Evolutionary conservation across 2,329 filamentous ascomycete species (phyloP).

Genomic region (Fonsecaea monophora): DNA sequence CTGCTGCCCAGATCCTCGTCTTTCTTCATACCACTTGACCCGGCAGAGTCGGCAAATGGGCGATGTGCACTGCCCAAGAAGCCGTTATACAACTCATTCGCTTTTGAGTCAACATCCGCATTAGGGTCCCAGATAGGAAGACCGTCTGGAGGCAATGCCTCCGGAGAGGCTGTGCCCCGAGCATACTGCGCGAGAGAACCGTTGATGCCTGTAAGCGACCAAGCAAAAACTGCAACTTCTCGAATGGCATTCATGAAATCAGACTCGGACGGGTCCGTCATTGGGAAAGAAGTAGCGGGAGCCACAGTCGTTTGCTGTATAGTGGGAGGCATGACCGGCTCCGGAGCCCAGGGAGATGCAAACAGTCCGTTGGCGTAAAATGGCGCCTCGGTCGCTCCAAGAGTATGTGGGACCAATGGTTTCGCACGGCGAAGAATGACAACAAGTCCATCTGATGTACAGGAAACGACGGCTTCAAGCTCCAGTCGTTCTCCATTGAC

Average conservation of each 20-base stretch:
- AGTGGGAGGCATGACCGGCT: constrained; percentile 60
- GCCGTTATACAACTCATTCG: constrained; percentile 37
- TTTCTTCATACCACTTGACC: constrained; percentile 20
- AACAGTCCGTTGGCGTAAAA: constrained; percentile 70
- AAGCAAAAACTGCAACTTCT: constrained; percentile 86
- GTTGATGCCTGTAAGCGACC: constrained; percentile 81
- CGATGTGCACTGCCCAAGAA: constrained; percentile 39
- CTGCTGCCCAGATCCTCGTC: constrained; percentile 35
- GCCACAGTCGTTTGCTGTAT: constrained; percentile 23
- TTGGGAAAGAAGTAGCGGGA: constrained; percentile 49
- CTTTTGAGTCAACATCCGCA: constrained; percentile 29
- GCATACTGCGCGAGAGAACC: constrained; percentile 71
- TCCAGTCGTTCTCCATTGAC: constrained; percentile 60
- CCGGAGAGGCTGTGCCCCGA: constrained; percentile 67
- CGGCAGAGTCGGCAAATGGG: constrained; percentile 21
- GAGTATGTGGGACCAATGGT: constrained; percentile 68
- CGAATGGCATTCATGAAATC: constrained; percentile 79
- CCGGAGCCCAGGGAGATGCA: constrained; percentile 77
- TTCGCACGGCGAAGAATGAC: constrained; percentile 78
- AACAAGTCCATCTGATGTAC: constrained; percentile 85
- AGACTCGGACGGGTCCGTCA: constrained; percentile 45
- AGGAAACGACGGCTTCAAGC: constrained; percentile 88
- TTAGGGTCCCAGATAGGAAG: constrained; percentile 66
- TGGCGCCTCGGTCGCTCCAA: constrained; percentile 54
- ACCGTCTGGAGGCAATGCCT: constrained; percentile 67